These are phyloP conservation scores for Leptomonas pyrrhocoris DNA, from an alignment of 208 protist species.

Conservation along the genomic window DNA sequence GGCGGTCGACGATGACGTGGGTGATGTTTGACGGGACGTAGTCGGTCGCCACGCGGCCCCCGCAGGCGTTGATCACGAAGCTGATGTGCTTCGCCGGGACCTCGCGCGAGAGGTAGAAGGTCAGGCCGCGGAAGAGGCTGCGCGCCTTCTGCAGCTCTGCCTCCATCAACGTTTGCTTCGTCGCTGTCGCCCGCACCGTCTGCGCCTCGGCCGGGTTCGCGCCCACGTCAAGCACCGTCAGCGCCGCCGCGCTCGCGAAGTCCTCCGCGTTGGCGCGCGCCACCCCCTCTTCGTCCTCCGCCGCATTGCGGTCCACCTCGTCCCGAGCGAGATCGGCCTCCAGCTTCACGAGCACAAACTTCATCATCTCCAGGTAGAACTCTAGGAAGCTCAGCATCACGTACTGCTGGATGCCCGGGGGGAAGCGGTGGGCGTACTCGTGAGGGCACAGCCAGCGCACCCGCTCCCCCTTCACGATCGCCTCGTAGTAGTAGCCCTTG, in stretches of 20 bases:
- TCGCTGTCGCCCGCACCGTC: slow-evolving; percentile 39
- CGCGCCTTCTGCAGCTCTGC: slow-evolving; percentile 70
- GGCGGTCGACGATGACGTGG: slow-evolving; percentile 88
- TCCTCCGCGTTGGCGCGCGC: slow-evolving; percentile 36
- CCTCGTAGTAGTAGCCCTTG: slow-evolving; percentile 99
- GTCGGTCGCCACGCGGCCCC: slow-evolving; percentile 80
- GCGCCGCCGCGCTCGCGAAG: slow-evolving; percentile 28
- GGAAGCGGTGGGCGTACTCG: slow-evolving; percentile 95
- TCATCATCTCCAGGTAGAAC: slow-evolving; percentile 97
- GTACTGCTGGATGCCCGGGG: slow-evolving; percentile 94
- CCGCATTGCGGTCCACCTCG: slow-evolving; percentile 63
- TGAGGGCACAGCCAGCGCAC: slow-evolving; percentile 98
- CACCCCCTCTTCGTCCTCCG: slow-evolving; percentile 28
- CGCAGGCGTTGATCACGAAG: slow-evolving; percentile 89
- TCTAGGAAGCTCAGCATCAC: slow-evolving; percentile 97
- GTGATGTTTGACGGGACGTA: slow-evolving; percentile 82
- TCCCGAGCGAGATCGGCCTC: slow-evolving; percentile 78
- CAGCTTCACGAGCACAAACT: slow-evolving; percentile 98
- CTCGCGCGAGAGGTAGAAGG: slow-evolving; percentile 92
- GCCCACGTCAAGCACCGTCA: slow-evolving; percentile 26
- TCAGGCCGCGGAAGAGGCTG: slow-evolving; percentile 70
- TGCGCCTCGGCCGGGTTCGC: slow-evolving; percentile 35
- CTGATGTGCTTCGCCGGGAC: slow-evolving; percentile 87
- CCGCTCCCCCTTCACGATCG: slow-evolving; percentile 91
- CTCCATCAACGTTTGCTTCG: slow-evolving; percentile 47